phyloP scores from a whole-genome alignment of 208 protist genomes.

The Acanthamoeba sp. region DNA sequence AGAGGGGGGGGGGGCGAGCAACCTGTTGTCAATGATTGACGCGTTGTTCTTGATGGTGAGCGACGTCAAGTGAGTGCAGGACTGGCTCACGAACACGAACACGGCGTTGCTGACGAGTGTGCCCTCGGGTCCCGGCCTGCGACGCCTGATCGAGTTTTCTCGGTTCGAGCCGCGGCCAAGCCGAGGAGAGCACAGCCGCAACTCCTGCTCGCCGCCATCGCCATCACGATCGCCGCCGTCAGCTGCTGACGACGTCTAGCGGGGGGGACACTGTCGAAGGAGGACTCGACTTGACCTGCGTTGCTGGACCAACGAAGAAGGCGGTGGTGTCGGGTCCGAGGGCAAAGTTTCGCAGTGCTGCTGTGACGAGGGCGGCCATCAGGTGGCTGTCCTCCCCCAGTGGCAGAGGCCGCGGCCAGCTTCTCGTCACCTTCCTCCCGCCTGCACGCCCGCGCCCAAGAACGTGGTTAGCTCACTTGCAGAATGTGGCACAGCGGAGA shows the following conservation, averaged over 20 bases:
- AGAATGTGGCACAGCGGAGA: no score
- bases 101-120: not conserved
- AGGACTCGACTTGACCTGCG: not conserved
- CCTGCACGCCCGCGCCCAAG: no score
- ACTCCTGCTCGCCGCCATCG: not conserved
- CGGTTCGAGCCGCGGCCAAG: no score
- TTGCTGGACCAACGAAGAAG: not conserved
- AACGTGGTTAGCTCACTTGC: no score
- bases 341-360: not conserved
- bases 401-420: not conserved
- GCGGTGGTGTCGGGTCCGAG: not conserved
- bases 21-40: not conserved
- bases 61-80: not conserved
- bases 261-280: no score
- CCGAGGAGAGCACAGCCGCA: not conserved
- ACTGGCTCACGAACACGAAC: not conserved
- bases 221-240: not conserved
- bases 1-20: not conserved
- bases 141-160: not conserved
- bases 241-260: no score
- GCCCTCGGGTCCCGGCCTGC: no score
- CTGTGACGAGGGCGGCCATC: not conserved
- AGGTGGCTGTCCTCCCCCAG: not conserved
- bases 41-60: not conserved
- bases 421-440: no score